Evolutionary conservation across 768 basidiomycete genomes (phyloP), one percentile per base, ranked within the genome.

Genomic region (Hericium coralloides): DNA sequence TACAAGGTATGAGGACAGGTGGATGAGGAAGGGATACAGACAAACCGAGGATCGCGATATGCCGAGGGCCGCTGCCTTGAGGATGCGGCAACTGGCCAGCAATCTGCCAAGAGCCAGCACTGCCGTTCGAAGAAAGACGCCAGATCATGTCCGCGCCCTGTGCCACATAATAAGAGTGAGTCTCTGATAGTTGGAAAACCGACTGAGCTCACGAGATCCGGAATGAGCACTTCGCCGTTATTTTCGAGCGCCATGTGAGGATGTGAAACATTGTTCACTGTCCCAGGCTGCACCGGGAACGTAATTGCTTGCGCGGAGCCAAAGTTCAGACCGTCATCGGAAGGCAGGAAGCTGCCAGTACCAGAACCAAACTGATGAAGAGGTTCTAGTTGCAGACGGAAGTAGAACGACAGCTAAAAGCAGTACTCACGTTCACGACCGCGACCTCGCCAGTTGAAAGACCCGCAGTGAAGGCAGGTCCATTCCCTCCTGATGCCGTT

Each of bases 111-210:
- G 72, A 65, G 0, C 79, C 78, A 0, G 78, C 67, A 6, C 68
- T 59, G 0, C 72, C 70, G 51, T 76, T 67, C 45, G 75, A 69
- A 41, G 72, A 74, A 3, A 88, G 72, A 43, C 87, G 74, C 84
- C 86, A 89, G 55, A 88, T 79, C 57, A 75, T 84, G 68, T 89
- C 86, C 0, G 68, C 78, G 25, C 87, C 86, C 84, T 86, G 55
- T 20, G 5, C 4, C 58, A 15, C 10, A 31, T 31, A 31, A 8
- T 9, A 31, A 6, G 7, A 31, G 2, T 31, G 7, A 31, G 31
- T 31, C n/a, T 31, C 26, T 18, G 31, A 37, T 4, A 25, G 26
- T n/a, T 7, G 41, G 49, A 4, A 48, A 23, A 7, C n/a, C 15
- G 25, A 17, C 9, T 38, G n/a, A 49, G 2, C 78, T 52, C 54